A percentile compares a stretch with the other conserved stretches of the same genome.
Conservation (phyloP, 495 filamentous ascomycete species). For the Saxophila tyrrhenica region DNA sequence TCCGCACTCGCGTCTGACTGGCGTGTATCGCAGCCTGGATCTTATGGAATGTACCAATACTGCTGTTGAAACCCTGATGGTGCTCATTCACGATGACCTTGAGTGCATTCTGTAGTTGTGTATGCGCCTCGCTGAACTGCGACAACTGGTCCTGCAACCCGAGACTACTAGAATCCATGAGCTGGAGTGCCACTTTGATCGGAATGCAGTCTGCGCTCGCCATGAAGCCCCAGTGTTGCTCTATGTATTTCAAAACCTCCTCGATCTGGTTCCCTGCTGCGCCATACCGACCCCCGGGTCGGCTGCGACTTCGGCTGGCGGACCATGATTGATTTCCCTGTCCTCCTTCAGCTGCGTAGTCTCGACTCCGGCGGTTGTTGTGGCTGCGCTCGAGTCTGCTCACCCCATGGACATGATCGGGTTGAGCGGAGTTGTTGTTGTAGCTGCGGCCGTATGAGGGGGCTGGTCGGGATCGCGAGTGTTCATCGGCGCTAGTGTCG, state of each 20-base stretch:
- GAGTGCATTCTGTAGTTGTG: conserved; percentile 76
- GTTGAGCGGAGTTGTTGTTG: conserved; percentile 9
- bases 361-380: conserved; percentile 22
- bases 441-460: conserved; percentile 22
- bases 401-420: conserved; percentile 17
- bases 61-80: conserved; percentile 98
- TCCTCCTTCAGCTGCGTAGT: neutral
- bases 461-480: conserved; percentile 27
- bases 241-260: conserved; percentile 61
- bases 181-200: conserved; percentile 79
- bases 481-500: conserved; percentile 17
- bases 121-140: conserved; percentile 68
- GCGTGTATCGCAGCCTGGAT: conserved; percentile 87
- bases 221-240: conserved; percentile 86
- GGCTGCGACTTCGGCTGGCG: conserved; percentile 19
- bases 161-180: conserved; percentile 88
- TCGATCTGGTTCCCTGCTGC: conserved; percentile 19
- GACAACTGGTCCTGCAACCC: conserved; percentile 79
- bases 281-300: neutral
- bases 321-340: conserved; percentile 10
- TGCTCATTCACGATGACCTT: conserved; percentile 97
- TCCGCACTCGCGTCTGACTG: conserved; percentile 74
- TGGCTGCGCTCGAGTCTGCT: conserved; percentile 24
- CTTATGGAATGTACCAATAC: conserved; percentile 96
- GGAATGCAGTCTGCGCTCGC: conserved; percentile 75